These are phyloP conservation scores for Candida nemodendra DNA, from an alignment of 805 yeast genomes.

Conservation along the genomic window DNA sequence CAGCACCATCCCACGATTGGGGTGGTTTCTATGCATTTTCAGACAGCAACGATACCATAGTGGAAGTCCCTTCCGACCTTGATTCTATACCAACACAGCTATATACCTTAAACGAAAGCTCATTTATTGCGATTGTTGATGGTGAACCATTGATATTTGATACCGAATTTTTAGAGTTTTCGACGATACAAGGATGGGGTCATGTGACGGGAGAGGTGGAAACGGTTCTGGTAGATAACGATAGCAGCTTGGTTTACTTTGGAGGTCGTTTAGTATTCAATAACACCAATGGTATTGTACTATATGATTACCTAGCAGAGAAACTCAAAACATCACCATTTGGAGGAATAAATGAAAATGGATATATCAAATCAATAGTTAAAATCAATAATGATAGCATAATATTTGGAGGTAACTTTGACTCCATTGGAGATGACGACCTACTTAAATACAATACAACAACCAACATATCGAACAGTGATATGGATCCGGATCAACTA, in stretches of 20 bases:
- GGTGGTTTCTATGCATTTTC: conserved; percentile 22
- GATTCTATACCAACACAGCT: conserved; percentile 14
- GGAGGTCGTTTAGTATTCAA: conserved; percentile 73
- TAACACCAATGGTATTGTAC: conserved; percentile 55
- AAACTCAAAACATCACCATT: conserved; percentile 56
- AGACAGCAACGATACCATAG: conserved; percentile 13
- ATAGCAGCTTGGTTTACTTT: conserved; percentile 54
- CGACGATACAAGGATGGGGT: conserved; percentile 24
- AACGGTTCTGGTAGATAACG: conserved; percentile 47
- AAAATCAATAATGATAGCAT: conserved; percentile 49
- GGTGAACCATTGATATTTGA: conserved; percentile 27
- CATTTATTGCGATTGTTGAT: conserved; percentile 24
- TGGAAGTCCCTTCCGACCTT: conserved; percentile 10
- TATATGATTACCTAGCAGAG: conserved; percentile 52
- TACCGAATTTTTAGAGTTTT: conserved; percentile 1
- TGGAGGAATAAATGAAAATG: conserved; percentile 66
- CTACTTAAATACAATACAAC: conserved; percentile 38
- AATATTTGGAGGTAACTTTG: conserved; percentile 78
- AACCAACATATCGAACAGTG: conserved; percentile 35
- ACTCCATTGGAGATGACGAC: conserved; percentile 53
- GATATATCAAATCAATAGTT: conserved; percentile 62
- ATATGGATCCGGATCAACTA: conserved; percentile 54
- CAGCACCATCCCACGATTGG: neutral
- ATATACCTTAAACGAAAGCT: conserved; percentile 10
- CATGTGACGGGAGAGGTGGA: conserved; percentile 39